Conservation (phyloP, 2,329 filamentous ascomycete species). For the Cercospora zeina region DNA sequence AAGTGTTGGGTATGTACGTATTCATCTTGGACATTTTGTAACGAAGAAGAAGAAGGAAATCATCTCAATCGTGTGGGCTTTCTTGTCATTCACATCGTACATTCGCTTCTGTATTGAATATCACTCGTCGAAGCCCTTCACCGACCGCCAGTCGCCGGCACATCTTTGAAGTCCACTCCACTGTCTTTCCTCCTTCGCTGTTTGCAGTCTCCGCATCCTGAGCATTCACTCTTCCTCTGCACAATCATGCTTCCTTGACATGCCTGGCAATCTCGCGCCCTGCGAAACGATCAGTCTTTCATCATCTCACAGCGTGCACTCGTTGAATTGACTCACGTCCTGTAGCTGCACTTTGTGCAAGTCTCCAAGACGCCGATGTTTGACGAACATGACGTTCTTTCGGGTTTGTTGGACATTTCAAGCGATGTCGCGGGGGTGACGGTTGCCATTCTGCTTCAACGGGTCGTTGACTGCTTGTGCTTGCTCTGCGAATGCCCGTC, state of each 20-base stretch:
- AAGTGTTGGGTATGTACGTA: background rate
- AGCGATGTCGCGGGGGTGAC: conserved; percentile 1
- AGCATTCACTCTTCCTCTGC: background rate
- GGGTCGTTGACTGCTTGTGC: background rate
- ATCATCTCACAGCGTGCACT: background rate
- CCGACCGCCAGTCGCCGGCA: background rate
- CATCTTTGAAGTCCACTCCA: conserved; percentile 13
- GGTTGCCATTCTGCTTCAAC: background rate
- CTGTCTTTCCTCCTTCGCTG: conserved; percentile 2
- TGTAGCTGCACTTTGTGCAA: conserved; percentile 8
- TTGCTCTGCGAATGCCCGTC: background rate
- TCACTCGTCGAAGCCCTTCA: background rate
- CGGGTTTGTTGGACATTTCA: background rate
- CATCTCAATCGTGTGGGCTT: background rate
- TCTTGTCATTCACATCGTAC: background rate
- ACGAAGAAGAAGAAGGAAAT: background rate
- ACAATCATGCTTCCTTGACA: conserved; percentile 9
- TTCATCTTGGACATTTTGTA: background rate
- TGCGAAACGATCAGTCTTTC: background rate
- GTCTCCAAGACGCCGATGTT: background rate
- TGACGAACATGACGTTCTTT: background rate
- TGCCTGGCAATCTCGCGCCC: background rate
- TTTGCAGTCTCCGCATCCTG: background rate
- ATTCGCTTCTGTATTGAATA: background rate
- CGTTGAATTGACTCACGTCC: background rate